A percentile compares a stretch with the other conserved stretches of the same genome.
phyloP scores from a whole-genome alignment of 805 yeast species.

The Lipomyces starkeyi region DNA sequence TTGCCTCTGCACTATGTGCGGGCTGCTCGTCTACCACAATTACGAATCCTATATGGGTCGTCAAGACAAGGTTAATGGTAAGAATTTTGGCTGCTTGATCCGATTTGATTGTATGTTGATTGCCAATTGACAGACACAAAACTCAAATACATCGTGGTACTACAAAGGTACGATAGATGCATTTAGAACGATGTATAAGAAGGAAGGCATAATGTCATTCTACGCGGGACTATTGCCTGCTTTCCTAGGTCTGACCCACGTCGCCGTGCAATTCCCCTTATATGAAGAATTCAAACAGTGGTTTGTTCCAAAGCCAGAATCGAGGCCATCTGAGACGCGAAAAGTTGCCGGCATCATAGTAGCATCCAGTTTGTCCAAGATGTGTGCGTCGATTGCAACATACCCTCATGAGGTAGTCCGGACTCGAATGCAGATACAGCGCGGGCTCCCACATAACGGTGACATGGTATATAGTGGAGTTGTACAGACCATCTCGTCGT shows the following conservation, averaged over 20 bases:
- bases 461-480: conserved; percentile 46
- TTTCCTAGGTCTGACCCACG: conserved; percentile 86
- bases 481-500: conserved; percentile 46
- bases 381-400: conserved; percentile 85
- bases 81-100: background rate
- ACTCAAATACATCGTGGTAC: conserved; percentile 47
- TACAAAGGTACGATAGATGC: conserved; percentile 87
- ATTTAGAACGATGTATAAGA: conserved; percentile 71
- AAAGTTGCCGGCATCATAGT: conserved; percentile 54
- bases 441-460: conserved; percentile 27
- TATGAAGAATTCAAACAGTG: conserved; percentile 78
- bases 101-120: conserved; percentile 41
- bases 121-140: conserved; percentile 39
- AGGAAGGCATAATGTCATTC: conserved; percentile 81
- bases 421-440: conserved; percentile 79
- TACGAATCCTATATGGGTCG: conserved; percentile 98
- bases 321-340: conserved; percentile 30
- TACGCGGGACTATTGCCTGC: conserved; percentile 93
- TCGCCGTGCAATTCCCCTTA: conserved; percentile 94
- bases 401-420: conserved; percentile 93
- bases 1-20: conserved; percentile 77
- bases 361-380: conserved; percentile 83
- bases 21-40: conserved; percentile 83
- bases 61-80: conserved; percentile 88
- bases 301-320: conserved; percentile 49